Conservation (phyloP, 495 filamentous ascomycete species). For the Rhypophila decipiens region DNA sequence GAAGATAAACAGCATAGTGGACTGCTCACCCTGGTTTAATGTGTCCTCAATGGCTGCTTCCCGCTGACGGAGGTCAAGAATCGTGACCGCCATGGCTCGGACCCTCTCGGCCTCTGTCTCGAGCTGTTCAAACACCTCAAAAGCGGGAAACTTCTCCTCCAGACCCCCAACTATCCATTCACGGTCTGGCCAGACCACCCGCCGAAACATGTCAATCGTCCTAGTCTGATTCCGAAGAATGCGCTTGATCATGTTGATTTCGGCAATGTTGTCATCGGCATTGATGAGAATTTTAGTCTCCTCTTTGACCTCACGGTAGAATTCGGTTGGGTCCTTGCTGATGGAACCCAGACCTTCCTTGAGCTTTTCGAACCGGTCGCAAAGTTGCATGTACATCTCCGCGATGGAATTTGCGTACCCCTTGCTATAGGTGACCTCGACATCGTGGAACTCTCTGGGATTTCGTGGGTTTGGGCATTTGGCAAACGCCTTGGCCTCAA, state of each 20-base stretch:
- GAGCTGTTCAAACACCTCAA: constrained; percentile 3
- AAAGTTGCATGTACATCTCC: constrained; percentile 7
- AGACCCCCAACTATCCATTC: neutral
- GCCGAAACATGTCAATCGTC: neutral
- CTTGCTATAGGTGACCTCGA: constrained; percentile 3
- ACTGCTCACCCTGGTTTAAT: constrained; percentile 6
- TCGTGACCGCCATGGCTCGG: constrained; percentile 5
- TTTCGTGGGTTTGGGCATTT: neutral
- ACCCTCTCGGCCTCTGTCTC: constrained; percentile 6
- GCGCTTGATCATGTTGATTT: constrained; percentile 10
- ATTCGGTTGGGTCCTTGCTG: constrained; percentile 7
- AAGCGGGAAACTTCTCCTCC: neutral
- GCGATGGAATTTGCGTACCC: constrained; percentile 6
- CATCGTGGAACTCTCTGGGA: neutral
- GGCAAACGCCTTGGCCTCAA: constrained; percentile 6
- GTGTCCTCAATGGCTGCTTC: constrained; percentile 7
- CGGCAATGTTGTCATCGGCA: constrained; percentile 7
- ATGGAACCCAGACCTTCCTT: constrained; percentile 5
- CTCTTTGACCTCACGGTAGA: constrained; percentile 6
- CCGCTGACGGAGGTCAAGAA: constrained; percentile 5
- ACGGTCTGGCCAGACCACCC: too few species aligned
- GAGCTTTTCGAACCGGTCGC: constrained; percentile 4
- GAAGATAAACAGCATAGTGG: constrained; percentile 9
- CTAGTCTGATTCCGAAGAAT: constrained; percentile 2
- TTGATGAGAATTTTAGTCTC: constrained; percentile 5